A percentile compares a stretch with the other conserved stretches of the same genome.
These are phyloP conservation scores for Diaporthe sp. DNA, from an alignment of 2,329 filamentous ascomycete genomes.

Conservation along the genomic window DNA sequence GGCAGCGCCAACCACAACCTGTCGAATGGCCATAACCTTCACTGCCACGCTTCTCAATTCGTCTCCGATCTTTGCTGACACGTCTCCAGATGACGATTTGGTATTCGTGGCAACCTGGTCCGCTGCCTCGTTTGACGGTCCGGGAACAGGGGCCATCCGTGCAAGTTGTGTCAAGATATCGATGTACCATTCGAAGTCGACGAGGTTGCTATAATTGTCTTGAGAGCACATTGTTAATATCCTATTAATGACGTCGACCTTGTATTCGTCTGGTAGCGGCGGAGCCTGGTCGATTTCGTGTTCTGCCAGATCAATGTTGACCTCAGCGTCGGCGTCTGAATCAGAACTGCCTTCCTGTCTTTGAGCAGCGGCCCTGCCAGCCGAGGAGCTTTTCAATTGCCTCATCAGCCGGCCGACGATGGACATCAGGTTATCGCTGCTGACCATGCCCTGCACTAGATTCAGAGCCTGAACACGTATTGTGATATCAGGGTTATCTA, in stretches of 20 bases:
- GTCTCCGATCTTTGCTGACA: constrained; percentile 81
- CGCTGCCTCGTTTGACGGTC: constrained; percentile 54
- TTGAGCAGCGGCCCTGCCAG: constrained; percentile 25
- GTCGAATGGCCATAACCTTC: constrained; percentile 86
- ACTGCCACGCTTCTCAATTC: constrained; percentile 93
- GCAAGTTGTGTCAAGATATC: constrained; percentile 90
- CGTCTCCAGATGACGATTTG: constrained; percentile 55
- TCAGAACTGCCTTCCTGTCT: constrained; percentile 54
- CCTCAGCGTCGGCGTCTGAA: constrained; percentile 65
- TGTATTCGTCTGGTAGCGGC: constrained; percentile 88
- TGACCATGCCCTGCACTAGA: constrained; percentile 94
- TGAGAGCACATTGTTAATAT: constrained; percentile 92
- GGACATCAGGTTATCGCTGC: constrained; percentile 83
- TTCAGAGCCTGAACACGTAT: constrained; percentile 95
- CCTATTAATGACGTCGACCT: constrained; percentile 82
- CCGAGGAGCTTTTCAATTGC: constrained; percentile 78
- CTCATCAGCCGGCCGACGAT: constrained; percentile 90
- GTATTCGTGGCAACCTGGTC: constrained; percentile 48
- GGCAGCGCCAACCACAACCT: constrained; percentile 85
- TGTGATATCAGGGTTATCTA: constrained; percentile 95
- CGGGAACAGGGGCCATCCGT: constrained; percentile 72
- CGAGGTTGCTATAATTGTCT: constrained; percentile 87
- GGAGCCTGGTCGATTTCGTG: constrained; percentile 60
- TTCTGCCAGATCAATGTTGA: constrained; percentile 53
- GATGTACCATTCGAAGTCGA: constrained; percentile 98